Evolutionary conservation across 352 stramenopile genomes (phyloP), one percentile per base, ranked within the genome.

Genomic region (Phytophthora fragariaefolia): DNA sequence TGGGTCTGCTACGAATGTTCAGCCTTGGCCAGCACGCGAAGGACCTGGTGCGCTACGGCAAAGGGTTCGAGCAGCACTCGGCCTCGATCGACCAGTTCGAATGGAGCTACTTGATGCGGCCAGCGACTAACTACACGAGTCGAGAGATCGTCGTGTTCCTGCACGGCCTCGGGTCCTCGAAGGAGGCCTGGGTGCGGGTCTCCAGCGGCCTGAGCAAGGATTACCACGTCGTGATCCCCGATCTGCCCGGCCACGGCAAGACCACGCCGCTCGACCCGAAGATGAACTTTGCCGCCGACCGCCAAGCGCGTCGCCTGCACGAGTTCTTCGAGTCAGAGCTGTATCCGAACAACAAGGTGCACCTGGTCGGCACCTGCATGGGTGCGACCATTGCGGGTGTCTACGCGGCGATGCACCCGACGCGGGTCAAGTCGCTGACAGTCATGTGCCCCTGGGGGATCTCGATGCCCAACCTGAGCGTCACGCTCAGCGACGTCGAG

Each of bases 331-430:
- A 88, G 38, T 74, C 64, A 13, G 73, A 78, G 13, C 61, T 91
- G 26, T 71, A 74, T 13, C 58, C 69, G 20, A 74, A 82, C 59
- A 79, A 75, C 46, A 89, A 84, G 56, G 69, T 93, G 36, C 85
- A 93, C 24, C 51, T 93, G 2, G 63, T 91, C 6, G 85, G 85
- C 6, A 87, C 77, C 30, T 90, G 79, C 40, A 93, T 93, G 79
- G 82, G 84, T 58, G 84, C 80, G 17, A 85, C 87, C 63, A 77
- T 93, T 63, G 77, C 80, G 4, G 84, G 84, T 17, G 69, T 88
- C 5, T 93, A 89, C 63, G 77, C 84, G 32, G 79, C 80, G 24
- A 85, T 81, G 72, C 79, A 90, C 45, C 75, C 84, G 3, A 75
- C 83, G 2, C 77, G 72, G 9, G 76, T 91, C 27, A 73, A 72